Evolutionary conservation across 495 filamentous ascomycete species (phyloP), one percentile per base, ranked within the genome.

Genomic region (Cryomyces minteri): DNA sequence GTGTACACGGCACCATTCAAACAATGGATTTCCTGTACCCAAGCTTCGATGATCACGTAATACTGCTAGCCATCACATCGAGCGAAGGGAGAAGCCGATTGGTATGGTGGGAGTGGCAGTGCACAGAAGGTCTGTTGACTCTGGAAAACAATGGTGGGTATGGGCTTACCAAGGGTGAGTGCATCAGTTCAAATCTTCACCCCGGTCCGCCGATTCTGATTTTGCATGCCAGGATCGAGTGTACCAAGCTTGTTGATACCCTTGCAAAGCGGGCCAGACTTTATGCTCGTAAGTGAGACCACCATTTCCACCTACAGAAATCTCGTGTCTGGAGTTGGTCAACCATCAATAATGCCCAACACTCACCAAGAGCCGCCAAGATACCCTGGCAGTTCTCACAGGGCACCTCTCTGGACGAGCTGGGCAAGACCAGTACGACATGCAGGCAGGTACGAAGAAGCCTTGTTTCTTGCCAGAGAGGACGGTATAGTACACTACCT

Each of bases 11-110:
- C 1, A 67, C 76, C 10, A 85, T 96, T 32, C 62, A 87, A 45
- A 81, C 85, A 52, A 79, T 94, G 65, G 82, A 88, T 31, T 98
- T 96, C 49, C 72, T 98, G 5, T 75, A 84, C 47, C 81, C 88
- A 5, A 68, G 68, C 5, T 54, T 70, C 7, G 54, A 56, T 18
- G 72, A 77, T 47, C 80, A 83, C 48, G 67, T 92, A 38, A 79
- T 92, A 32, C 66, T 95, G 6, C 64, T 94, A 30, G 58, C 94
- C 4, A 67, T 95, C 18, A 59, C 84, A 11, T 67, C 77, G 29
- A 69, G 69, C 45, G 67, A 68, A 30, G 65, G 72, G 25, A 66
- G 66, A 31, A 82, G 79, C 25, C 69, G 70, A 47, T 68, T 87
- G 49, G 59, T 79, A 31, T 68, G 76, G 32, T 93, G 82, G 53